These are phyloP conservation scores for Backusella psychrophila DNA, from an alignment of 192 early-diverging fungal genomes.

Conservation along the genomic window DNA sequence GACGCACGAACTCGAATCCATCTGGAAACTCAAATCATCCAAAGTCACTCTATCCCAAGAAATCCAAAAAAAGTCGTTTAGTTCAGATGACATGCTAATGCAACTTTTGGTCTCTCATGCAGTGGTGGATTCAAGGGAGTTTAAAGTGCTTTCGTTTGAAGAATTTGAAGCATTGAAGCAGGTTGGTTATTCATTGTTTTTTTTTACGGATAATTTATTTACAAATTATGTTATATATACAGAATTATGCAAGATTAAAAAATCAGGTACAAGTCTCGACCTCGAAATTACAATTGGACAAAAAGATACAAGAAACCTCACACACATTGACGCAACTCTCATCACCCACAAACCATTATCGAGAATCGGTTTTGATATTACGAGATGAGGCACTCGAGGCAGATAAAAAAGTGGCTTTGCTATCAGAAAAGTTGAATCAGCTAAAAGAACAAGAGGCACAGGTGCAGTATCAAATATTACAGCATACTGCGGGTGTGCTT, in stretches of 20 bases:
- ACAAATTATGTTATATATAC: no score
- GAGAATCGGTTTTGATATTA: slow-evolving; percentile 48
- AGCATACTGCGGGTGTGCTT: slow-evolving; percentile 55
- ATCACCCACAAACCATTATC: slow-evolving; percentile 33
- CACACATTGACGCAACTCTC: slow-evolving; percentile 47
- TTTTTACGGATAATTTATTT: no score
- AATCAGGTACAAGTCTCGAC: slow-evolving; percentile 45
- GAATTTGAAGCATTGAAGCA: slow-evolving; percentile 54
- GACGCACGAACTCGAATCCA: background rate
- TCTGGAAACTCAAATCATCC: slow-evolving; percentile 10
- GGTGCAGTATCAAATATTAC: slow-evolving; percentile 44
- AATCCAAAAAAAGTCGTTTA: background rate
- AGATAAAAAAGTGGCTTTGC: slow-evolving; percentile 51
- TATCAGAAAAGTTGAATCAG: slow-evolving; percentile 48
- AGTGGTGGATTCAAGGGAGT: slow-evolving; percentile 52
- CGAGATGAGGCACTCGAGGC: slow-evolving; percentile 49
- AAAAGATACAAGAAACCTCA: slow-evolving; percentile 59
- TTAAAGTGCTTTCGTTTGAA: slow-evolving; percentile 49
- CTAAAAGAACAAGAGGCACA: slow-evolving; percentile 45
- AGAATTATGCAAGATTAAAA: slow-evolving; percentile 53
- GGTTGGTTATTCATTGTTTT: slow-evolving; percentile 16
- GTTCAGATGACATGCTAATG: slow-evolving; percentile 21
- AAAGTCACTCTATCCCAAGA: background rate
- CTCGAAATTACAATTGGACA: slow-evolving; percentile 49
- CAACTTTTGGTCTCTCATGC: slow-evolving; percentile 50